Evolutionary conservation across 768 basidiomycete genomes (phyloP), one percentile per base, ranked within the genome.

Genomic region (Collybia mongolica): DNA sequence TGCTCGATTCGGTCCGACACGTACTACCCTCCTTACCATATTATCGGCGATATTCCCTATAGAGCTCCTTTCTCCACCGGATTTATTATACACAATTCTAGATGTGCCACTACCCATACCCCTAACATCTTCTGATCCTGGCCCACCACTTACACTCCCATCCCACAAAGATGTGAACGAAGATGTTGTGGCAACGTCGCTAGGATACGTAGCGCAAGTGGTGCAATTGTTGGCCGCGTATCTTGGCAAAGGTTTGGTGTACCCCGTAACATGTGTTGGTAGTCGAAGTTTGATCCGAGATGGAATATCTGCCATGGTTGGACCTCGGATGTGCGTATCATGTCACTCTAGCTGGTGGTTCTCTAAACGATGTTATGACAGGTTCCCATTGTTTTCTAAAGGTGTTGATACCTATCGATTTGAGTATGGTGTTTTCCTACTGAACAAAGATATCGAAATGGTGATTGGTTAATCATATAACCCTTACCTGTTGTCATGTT

Each of bases 371-470:
- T 52, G 46, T 51, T 46, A 6, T 46, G 37, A 24, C 46, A 97
- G 95, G 80, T 99, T 98, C 66, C 97, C 97, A 15, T 72, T 99
- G 24, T 99, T 93, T 67, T 86, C 91, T 1, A 90, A 83, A 70
- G 94, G 95, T 4, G 95, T 98, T 51, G 97, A 98, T 64, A 89
- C 88, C 38, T 98, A 98, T 69, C 80, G 97, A 20, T 99, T 96
- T 61, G 96, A 98, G 67, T 99, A 98, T 72, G 97, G 86, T 3
- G 96, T 98, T 3, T 98, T 94, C 67, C 70, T 99, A 37, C 75
- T 98, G 26, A 99, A 99, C 73, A 99, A 98, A 69, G 79, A 99
- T 67, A 94, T 99, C 56, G 96, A 99, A 72, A 76, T 94, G 81
- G 94, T 95, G 56, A 53, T 78, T 55, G 20, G 20, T 12, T 12